Evolutionary conservation across 2,329 filamentous ascomycete genomes (phyloP).

Genomic region (Fusarium sp.): DNA sequence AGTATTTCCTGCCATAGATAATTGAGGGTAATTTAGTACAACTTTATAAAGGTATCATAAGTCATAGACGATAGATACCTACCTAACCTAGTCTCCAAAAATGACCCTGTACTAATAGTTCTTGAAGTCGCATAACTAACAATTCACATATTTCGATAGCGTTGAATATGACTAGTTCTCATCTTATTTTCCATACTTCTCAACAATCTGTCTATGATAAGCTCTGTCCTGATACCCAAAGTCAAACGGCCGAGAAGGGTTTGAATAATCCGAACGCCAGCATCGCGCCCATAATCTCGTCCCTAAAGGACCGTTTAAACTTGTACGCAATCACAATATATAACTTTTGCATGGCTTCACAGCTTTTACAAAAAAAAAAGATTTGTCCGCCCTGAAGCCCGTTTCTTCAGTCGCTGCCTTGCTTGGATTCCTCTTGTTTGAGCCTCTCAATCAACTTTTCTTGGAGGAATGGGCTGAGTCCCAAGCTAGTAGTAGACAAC

Average conservation of each 20-base stretch:
- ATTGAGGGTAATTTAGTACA: too few relatives aligned
- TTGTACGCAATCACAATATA: slow-evolving; percentile 12
- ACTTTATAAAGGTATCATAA: too few relatives aligned
- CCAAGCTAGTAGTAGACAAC: slow-evolving; percentile 43
- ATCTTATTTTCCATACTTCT: not conserved
- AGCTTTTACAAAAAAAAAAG: not conserved
- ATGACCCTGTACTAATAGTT: too few relatives aligned
- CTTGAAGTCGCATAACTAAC: not conserved
- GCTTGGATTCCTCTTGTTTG: slow-evolving; percentile 58
- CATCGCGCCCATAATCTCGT: not conserved
- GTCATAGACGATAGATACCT: too few relatives aligned
- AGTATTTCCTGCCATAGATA: too few relatives aligned
- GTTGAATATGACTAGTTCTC: slow-evolving; percentile 6
- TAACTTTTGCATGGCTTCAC: not conserved
- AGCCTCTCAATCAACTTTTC: slow-evolving; percentile 64
- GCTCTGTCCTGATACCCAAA: slow-evolving; percentile 1
- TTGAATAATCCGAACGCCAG: not conserved
- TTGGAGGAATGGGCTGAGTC: slow-evolving; percentile 56
- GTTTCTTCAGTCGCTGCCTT: slow-evolving; percentile 41
- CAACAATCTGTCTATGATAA: slow-evolving; percentile 7
- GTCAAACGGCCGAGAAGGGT: not conserved
- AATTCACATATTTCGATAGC: slow-evolving; percentile 1
- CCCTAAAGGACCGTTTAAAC: not conserved
- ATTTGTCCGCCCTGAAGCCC: too few relatives aligned
- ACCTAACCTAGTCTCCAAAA: slow-evolving; percentile 18